phyloP scores from a whole-genome alignment of 805 yeast genomes.

The Zygosaccharomyces bailii region DNA sequence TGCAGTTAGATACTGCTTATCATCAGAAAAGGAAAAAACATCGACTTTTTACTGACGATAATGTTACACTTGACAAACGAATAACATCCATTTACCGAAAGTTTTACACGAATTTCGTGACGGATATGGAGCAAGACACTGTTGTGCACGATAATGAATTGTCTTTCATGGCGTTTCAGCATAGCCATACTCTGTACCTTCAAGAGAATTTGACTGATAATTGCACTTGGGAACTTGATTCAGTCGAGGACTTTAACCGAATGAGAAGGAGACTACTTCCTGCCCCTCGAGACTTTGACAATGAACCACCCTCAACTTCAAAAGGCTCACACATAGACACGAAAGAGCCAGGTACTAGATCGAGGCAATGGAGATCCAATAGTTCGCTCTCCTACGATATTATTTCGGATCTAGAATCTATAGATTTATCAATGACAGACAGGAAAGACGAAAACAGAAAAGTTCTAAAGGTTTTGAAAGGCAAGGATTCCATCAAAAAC shows the following conservation, averaged over 20 bases:
- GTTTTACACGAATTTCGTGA: conserved; percentile 50
- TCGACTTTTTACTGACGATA: conserved; percentile 32
- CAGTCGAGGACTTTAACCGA: conserved; percentile 65
- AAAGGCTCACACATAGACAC: neutral
- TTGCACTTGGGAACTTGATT: conserved; percentile 52
- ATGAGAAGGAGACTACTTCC: conserved; percentile 61
- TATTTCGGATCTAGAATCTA: conserved; percentile 40
- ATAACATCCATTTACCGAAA: conserved; percentile 46
- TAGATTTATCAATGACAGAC: conserved; percentile 27
- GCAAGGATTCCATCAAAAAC: conserved; percentile 67
- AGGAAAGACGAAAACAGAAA: conserved; percentile 71
- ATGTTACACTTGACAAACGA: conserved; percentile 37
- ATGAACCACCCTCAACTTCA: neutral
- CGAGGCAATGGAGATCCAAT: conserved; percentile 11
- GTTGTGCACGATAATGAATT: conserved; percentile 42
- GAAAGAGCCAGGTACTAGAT: conserved; percentile 10
- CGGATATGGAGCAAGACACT: conserved; percentile 53
- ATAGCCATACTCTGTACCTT: conserved; percentile 44
- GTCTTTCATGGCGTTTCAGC: conserved; percentile 47
- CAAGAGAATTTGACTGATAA: conserved; percentile 34
- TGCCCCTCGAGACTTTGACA: conserved; percentile 30
- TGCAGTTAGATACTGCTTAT: conserved; percentile 17
- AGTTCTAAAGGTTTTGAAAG: conserved; percentile 62
- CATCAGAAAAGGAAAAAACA: conserved; percentile 16
- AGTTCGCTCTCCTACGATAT: conserved; percentile 42